Base-by-base conservation (phyloP, 805 yeast species). In the Myxozyma sirexii region DNA sequence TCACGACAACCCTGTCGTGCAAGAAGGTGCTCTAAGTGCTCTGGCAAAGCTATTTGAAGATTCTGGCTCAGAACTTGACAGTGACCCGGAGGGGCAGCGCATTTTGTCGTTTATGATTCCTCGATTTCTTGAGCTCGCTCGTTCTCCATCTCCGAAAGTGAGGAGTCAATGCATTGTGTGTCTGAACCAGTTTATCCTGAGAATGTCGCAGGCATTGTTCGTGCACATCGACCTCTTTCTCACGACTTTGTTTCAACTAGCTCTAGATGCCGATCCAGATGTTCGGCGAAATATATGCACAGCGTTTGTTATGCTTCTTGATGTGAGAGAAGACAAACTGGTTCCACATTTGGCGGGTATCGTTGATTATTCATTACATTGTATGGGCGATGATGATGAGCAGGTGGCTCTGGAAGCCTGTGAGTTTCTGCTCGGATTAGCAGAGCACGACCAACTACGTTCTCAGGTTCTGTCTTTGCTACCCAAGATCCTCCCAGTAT, bases 21-120 rank as follows among this genome's bases (percentile, higher is more conserved):
- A 82, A 69, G 90, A 86, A 67, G 92, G 94, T 43, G 88, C 96
- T 0, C 82, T 90, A 73, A 80, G 87, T 64, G 92, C 97, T 0
- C 77, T 94, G 61, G 79, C 87, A 39, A 90, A 92, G 72, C 87
- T 94, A 52, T 90, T 97, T 77, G 99, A 94, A 72, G 99, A 94
- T 74, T 84, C 89, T 27, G 84, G 85, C 7, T 76, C 77, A 47
- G 74, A 81, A 38, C 80, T 94, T 59, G 91, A 89, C 70, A 73
- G 79, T 51, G 87, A 84, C 59, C 82, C 83, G 73, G 77, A 81
- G 56, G 87, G 88, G 3, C 81, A 82, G 58, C 76, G 84, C 56
- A 96, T 97, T 0, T 76, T 87, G 64, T 84, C 82, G 54, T 81
- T 79, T 59, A 78, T 93, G 77, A 79, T 90, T 26, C 86, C 88